Evolutionary conservation across 2,329 filamentous ascomycete species (phyloP).

Genomic region (Cladorrhinum sp.): DNA sequence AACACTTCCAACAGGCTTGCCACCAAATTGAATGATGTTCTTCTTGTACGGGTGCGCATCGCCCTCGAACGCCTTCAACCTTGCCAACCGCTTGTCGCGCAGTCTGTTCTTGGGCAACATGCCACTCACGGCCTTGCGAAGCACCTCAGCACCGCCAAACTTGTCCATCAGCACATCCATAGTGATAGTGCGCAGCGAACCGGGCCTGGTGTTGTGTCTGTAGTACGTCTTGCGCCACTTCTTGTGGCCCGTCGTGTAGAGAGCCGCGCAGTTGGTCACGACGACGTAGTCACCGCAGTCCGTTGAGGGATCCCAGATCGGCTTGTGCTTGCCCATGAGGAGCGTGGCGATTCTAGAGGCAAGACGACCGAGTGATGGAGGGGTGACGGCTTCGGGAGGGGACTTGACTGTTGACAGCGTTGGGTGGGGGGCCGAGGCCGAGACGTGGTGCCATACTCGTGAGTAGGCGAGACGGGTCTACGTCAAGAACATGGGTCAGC

Average conservation of each 20-base stretch:
- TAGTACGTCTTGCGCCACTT: constrained; percentile 94
- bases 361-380: constrained; percentile 82
- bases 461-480: constrained; percentile 96
- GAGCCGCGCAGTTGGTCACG: constrained; percentile 80
- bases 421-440: constrained; percentile 64
- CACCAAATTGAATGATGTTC: constrained; percentile 75
- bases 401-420: constrained; percentile 54
- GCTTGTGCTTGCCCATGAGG: constrained; percentile 99
- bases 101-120: constrained; percentile 98
- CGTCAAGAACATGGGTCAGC: constrained; percentile 4
- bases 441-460: constrained; percentile 87
- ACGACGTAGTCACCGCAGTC: constrained; percentile 99
- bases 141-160: constrained; percentile 86
- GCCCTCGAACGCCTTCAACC: constrained; percentile 96
- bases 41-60: constrained; percentile 83
- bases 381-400: constrained; percentile 51
- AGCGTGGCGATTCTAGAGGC: constrained; percentile 82
- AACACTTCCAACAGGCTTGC: constrained; percentile 51
- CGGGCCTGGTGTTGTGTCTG: constrained; percentile 86
- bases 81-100: constrained; percentile 78
- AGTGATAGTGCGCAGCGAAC: constrained; percentile 79
- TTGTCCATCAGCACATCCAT: constrained; percentile 96
- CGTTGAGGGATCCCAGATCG: constrained; percentile 93
- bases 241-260: constrained; percentile 90
- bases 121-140: constrained; percentile 87